These are phyloP conservation scores for Aquilaria agallochum DNA, from an alignment of 441 rosid genomes.

Conservation along the genomic window DNA sequence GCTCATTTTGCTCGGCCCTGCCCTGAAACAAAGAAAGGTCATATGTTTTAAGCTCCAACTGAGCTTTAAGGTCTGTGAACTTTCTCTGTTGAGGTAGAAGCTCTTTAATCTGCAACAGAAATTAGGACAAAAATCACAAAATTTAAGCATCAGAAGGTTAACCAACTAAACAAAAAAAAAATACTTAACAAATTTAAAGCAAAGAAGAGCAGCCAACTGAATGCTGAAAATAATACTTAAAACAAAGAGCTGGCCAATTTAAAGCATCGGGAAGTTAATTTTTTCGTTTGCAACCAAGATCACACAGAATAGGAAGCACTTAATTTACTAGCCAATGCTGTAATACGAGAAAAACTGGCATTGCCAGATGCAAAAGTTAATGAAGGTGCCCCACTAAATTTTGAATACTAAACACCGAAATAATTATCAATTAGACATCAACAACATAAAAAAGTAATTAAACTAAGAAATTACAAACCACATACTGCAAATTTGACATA, in stretches of 20 bases:
- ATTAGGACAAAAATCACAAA: too few species aligned
- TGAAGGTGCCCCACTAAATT: not conserved
- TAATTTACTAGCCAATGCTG: not conserved
- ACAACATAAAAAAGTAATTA: too few species aligned
- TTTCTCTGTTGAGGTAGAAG: constrained; percentile 74
- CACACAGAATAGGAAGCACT: not conserved
- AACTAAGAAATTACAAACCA: too few species aligned
- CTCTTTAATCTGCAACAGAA: constrained; percentile 62
- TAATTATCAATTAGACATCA: too few species aligned
- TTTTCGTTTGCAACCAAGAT: constrained; percentile 6
- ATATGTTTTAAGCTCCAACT: constrained; percentile 83
- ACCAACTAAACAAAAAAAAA: constrained; percentile 15
- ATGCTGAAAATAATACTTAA: too few species aligned
- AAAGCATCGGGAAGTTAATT: not conserved
- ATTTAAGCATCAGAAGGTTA: too few species aligned
- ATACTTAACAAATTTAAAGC: not conserved
- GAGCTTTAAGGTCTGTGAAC: constrained; percentile 65
- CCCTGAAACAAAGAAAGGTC: constrained; percentile 87
- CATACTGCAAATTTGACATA: too few species aligned
- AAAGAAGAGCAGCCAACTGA: too few species aligned
- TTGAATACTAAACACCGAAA: too few species aligned
- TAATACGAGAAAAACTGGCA: too few species aligned
- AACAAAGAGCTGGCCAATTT: not conserved
- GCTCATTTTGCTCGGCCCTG: constrained; percentile 97
- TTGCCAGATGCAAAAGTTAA: not conserved